Evolutionary conservation across 495 filamentous ascomycete genomes (phyloP).

Genomic region (Melanomma pulvis-pyrius): DNA sequence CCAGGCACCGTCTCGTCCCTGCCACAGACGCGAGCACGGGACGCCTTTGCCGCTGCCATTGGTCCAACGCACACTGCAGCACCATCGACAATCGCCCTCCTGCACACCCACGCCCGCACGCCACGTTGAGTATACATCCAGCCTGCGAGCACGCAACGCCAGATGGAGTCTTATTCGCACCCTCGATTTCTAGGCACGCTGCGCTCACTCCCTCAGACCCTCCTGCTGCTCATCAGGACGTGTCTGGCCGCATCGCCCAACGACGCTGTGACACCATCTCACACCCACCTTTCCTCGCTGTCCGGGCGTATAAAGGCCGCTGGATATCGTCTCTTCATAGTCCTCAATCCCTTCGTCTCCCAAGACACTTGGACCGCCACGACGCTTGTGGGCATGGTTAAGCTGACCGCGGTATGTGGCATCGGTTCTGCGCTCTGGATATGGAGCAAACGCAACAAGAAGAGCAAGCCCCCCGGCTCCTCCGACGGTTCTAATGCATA

Average conservation of each 20-base stretch:
- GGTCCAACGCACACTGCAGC: background rate
- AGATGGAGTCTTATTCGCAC: constrained; percentile 39
- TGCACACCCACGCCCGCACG: constrained; percentile 18
- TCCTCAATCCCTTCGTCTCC: background rate
- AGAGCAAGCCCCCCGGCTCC: constrained; percentile 3
- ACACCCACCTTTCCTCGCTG: constrained; percentile 9
- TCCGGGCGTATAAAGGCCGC: constrained; percentile 13
- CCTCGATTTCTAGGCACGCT: constrained; percentile 22
- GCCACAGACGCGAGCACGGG: constrained; percentile 32
- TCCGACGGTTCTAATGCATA: background rate
- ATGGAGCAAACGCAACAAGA: constrained; percentile 25
- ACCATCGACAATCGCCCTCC: constrained; percentile 1
- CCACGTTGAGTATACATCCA: constrained; percentile 34
- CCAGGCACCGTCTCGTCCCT: constrained; percentile 29
- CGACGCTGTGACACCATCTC: constrained; percentile 9
- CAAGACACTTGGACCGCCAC: background rate
- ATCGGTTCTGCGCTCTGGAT: constrained; percentile 36
- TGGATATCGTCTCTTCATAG: background rate
- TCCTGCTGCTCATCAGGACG: constrained; percentile 26
- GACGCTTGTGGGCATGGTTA: constrained; percentile 38
- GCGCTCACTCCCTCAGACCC: constrained; percentile 24
- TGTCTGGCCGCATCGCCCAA: constrained; percentile 14
- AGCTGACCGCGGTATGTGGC: constrained; percentile 38
- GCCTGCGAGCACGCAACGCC: constrained; percentile 18
- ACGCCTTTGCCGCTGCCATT: constrained; percentile 14